These are phyloP conservation scores for Podospora anserina DNA, from an alignment of 495 filamentous ascomycete genomes.

Conservation along the genomic window DNA sequence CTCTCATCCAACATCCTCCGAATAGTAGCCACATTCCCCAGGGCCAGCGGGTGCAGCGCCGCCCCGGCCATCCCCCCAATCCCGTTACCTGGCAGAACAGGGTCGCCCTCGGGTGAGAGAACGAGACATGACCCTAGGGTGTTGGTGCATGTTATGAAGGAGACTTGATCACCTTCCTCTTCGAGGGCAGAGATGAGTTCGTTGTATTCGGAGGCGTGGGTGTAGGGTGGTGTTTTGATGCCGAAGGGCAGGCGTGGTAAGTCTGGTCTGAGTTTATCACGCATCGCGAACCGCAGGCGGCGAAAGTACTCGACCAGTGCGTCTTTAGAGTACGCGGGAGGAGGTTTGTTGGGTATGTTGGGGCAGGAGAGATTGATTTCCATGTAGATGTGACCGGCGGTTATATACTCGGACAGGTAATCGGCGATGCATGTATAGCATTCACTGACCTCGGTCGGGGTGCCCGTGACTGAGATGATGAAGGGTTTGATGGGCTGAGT, in stretches of 20 bases:
- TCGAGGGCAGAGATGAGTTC: constrained; percentile 40
- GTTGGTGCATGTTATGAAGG: constrained; percentile 68
- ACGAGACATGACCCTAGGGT: constrained; percentile 66
- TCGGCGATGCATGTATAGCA: constrained; percentile 41
- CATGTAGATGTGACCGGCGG: constrained; percentile 45
- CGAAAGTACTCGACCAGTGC: constrained; percentile 50
- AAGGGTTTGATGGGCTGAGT: constrained; percentile 40
- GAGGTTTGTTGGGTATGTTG: constrained; percentile 63
- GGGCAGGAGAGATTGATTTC: constrained; percentile 74
- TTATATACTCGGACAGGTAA: not conserved
- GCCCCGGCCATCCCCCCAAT: constrained; percentile 66
- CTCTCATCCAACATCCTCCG: constrained; percentile 50
- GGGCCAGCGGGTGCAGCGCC: constrained; percentile 65
- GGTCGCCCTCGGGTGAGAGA: constrained; percentile 27
- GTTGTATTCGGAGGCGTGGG: constrained; percentile 57
- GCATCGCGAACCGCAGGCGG: constrained; percentile 18
- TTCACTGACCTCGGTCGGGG: constrained; percentile 31
- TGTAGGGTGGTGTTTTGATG: constrained; percentile 70
- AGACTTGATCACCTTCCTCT: constrained; percentile 9
- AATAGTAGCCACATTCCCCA: constrained; percentile 66
- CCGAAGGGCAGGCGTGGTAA: constrained; percentile 46
- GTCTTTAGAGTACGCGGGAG: constrained; percentile 58
- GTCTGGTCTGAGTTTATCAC: constrained; percentile 5
- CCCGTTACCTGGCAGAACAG: constrained; percentile 46
- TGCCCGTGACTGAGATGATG: constrained; percentile 69